phyloP scores from a whole-genome alignment of 805 yeast genomes.

The Wickerhamomyces ciferrii region DNA sequence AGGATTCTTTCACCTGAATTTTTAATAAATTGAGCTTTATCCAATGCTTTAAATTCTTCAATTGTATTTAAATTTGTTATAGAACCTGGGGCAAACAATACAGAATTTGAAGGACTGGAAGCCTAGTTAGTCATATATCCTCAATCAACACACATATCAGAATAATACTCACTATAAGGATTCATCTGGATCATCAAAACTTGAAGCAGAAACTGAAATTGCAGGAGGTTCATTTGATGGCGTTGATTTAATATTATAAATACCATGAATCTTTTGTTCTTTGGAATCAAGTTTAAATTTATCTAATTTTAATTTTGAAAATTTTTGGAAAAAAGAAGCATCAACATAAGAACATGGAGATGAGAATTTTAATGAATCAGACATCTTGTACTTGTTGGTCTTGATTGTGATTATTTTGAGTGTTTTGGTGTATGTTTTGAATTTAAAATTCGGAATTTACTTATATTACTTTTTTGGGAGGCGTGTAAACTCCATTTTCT shows the following conservation, averaged over 20 bases:
- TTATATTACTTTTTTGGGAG: too few species aligned
- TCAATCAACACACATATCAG: background rate
- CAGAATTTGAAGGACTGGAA: conserved; percentile 14
- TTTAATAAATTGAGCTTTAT: conserved; percentile 56
- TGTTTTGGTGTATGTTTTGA: too few species aligned
- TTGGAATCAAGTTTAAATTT: conserved; percentile 49
- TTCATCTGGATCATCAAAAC: conserved; percentile 22
- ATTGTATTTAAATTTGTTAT: conserved; percentile 70
- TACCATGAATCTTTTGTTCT: conserved; percentile 21
- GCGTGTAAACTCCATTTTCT: too few species aligned
- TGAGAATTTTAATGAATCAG: conserved; percentile 20
- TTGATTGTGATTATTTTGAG: too few species aligned
- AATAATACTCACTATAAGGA: conserved; percentile 6
- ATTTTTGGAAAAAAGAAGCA: conserved; percentile 76
- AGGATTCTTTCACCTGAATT: conserved; percentile 28
- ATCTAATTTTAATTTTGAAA: conserved; percentile 71
- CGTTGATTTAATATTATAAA: conserved; percentile 23
- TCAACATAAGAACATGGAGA: conserved; percentile 74
- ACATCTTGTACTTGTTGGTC: too few species aligned
- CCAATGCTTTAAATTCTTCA: conserved; percentile 72
- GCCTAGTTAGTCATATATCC: background rate
- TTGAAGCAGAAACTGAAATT: conserved; percentile 15
- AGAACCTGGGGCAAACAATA: conserved; percentile 29
- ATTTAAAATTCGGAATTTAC: too few species aligned
- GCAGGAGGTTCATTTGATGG: conserved; percentile 26